phyloP scores from a whole-genome alignment of 176 grass and related monocot species.

The Triticum monococcum region DNA sequence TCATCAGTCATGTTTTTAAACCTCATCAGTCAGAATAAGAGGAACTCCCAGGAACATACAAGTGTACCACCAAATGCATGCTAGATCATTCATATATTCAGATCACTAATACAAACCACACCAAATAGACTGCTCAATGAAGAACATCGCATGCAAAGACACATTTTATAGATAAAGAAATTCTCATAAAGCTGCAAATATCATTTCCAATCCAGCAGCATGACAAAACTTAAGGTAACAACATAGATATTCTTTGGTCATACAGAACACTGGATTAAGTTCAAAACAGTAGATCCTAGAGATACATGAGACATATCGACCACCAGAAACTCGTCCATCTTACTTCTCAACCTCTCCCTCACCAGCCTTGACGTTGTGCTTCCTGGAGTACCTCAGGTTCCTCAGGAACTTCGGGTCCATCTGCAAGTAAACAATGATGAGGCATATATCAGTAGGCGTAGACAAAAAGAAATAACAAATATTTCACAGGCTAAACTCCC shows the following conservation, averaged over 20 bases:
- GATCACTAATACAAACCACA: too few species aligned
- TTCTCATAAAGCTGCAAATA: conserved; percentile 20
- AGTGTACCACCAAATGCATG: too few species aligned
- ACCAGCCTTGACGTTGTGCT: conserved; percentile 55
- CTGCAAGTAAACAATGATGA: background rate
- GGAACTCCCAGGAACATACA: too few species aligned
- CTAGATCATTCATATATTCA: too few species aligned
- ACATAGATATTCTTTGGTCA: conserved; percentile 12
- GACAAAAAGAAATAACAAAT: background rate
- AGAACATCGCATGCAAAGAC: background rate
- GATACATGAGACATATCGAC: conserved; percentile 26
- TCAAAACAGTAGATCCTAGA: conserved; percentile 32
- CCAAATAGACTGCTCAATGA: too few species aligned
- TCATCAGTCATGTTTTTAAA: too few species aligned
- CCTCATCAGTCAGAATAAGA: too few species aligned
- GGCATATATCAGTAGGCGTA: background rate
- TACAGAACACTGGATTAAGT: conserved; percentile 14
- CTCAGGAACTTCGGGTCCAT: conserved; percentile 80
- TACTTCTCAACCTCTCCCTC: conserved; percentile 47
- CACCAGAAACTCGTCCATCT: background rate
- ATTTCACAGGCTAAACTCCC: too few species aligned
- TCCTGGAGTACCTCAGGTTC: conserved; percentile 80
- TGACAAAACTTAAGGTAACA: background rate
- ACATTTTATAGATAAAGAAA: background rate
- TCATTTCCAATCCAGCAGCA: conserved; percentile 28